phyloP scores from a whole-genome alignment of 441 rosid species.

The Corymbia calophylla region DNA sequence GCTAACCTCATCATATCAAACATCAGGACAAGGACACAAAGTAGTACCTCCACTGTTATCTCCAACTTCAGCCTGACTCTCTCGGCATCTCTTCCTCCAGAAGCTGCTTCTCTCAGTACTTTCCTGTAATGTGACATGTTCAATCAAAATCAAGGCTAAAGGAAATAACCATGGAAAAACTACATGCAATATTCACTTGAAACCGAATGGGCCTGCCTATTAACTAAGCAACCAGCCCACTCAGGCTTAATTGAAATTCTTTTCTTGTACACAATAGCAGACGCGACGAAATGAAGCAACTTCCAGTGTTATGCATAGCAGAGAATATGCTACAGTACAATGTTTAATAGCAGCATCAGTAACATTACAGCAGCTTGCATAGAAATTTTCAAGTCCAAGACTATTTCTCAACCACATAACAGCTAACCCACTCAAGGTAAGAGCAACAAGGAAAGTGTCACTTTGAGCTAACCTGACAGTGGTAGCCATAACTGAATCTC shows the following conservation, averaged over 20 bases:
- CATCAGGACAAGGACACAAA: neutral
- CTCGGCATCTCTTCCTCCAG: constrained; percentile 83
- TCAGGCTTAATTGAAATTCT: neutral
- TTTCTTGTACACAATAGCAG: neutral
- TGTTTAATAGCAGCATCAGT: neutral
- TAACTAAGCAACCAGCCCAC: neutral
- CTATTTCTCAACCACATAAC: neutral
- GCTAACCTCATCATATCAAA: neutral
- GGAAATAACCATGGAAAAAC: neutral
- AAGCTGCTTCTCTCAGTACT: constrained; percentile 64
- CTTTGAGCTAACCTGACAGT: constrained; percentile 56
- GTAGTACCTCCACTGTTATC: constrained; percentile 74
- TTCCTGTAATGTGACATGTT: constrained; percentile 42
- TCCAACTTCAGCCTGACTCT: constrained; percentile 76
- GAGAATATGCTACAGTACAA: neutral
- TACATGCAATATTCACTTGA: neutral
- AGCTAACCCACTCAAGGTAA: neutral
- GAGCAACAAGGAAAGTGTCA: neutral
- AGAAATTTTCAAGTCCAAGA: neutral
- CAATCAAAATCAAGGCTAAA: neutral
- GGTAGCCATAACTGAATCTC: constrained; percentile 77
- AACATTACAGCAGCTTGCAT: neutral
- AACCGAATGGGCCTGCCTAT: neutral
- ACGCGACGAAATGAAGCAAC: neutral
- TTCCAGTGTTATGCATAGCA: neutral